These are phyloP conservation scores for Plasmodium gonderi DNA, from an alignment of 169 alveolate genomes.

Conservation along the genomic window DNA sequence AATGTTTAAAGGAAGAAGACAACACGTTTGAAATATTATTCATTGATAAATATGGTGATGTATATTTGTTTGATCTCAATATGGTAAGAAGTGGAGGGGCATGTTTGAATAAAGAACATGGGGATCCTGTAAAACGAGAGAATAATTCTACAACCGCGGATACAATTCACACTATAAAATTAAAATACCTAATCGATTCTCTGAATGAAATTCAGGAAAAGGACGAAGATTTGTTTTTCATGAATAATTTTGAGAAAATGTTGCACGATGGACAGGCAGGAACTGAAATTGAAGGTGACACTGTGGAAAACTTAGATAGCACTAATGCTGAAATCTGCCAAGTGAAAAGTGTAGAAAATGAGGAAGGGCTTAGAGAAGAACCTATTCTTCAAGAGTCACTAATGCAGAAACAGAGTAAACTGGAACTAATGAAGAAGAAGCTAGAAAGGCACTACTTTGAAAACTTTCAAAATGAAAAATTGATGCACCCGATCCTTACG, in stretches of 20 bases:
- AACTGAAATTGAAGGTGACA: not conserved
- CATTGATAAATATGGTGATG: slow-evolving; percentile 56
- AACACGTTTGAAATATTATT: slow-evolving; percentile 44
- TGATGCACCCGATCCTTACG: slow-evolving; percentile 24
- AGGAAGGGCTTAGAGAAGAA: not conserved
- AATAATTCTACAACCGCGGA: not conserved
- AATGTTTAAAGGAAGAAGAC: not conserved
- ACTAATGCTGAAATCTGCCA: not conserved
- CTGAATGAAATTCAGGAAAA: slow-evolving; percentile 53
- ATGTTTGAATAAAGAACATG: not conserved
- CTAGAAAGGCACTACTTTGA: slow-evolving; percentile 26
- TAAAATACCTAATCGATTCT: slow-evolving; percentile 31
- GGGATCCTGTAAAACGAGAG: not conserved
- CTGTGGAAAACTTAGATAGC: not conserved
- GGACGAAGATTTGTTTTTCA: slow-evolving; percentile 69
- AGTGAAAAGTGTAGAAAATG: not conserved
- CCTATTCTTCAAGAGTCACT: not conserved
- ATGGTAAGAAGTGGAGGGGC: not conserved
- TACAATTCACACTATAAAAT: not conserved
- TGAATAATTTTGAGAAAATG: slow-evolving; percentile 43
- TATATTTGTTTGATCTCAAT: slow-evolving; percentile 20
- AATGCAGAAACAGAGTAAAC: not conserved
- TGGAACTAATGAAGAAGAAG: slow-evolving; percentile 20
- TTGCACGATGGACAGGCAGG: not conserved
- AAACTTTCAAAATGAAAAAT: slow-evolving; percentile 25